Base-by-base conservation (phyloP, 2,329 filamentous ascomycete genomes). In the Fusarium xyrophilum region DNA sequence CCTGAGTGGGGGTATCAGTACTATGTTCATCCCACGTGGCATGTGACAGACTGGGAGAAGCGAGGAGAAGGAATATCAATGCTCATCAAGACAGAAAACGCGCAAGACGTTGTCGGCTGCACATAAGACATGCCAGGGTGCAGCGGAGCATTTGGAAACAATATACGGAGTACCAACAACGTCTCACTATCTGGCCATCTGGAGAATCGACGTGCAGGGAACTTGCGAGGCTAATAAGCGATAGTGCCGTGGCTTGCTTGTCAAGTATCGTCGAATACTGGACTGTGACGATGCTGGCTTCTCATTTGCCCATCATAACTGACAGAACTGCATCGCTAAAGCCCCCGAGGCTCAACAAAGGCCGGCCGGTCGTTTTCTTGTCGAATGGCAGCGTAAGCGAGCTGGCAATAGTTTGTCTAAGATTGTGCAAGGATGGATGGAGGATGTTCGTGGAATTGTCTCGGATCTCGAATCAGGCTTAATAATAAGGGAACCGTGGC, bases 181-280 rank as follows among this genome's bases (percentile, higher is more conserved):
- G 54, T 63, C 56, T 42, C 39, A 25, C 23, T 43, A 17, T 68
- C 30, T 51, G 62, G 30, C 28, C 44, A 40, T 70, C 30, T 51
- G 62, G 30, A 25, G 44, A 36, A 60, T 40, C 32, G 38, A 60
- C 43, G 39, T 63, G 59, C 58, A 56, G 60, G 58, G 36, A 56
- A 35, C 50, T 51, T 65, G 56, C 53, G 40, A 69, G 46, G 42
- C 72, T 70, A 74, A 64, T 67, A 67, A 70, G 67, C 68, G 60
- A 70, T 69, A 65, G 63, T 61, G 68, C 56, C 30, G 57, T 63
- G 60, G 58, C 48, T 58, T 58, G 68, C 56, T 54, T 63, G 52
- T 44, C 50, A 73, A 51, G 72, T 74, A 74, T 68, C 60, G 44
- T 48, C 54, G 60, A 61, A 70, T 74, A 74, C 65, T 70, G 60